Evolutionary conservation across 2,329 filamentous ascomycete species (phyloP), one percentile per base, ranked within the genome.

Genomic region (Xylaria multiplex): DNA sequence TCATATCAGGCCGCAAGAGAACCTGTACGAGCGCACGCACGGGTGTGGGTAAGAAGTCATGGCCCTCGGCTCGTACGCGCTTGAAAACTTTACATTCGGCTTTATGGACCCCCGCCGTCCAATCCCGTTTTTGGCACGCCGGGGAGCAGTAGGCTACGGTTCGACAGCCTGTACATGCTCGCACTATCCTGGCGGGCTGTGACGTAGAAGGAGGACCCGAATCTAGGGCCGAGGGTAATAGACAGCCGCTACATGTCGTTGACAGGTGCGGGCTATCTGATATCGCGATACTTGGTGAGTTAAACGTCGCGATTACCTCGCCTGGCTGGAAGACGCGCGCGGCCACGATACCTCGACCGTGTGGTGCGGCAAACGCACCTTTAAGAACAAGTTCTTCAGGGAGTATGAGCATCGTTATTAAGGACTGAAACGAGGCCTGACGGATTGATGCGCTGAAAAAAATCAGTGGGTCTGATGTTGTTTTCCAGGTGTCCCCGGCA

Each of bases 51-150:
- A 88, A 70, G 71, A 69, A 73, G 46, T 74, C 75, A 66, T 72
- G 73, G 16, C 72, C 76, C 50, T 75, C 73, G 52, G 73, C 74
- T 22, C 82, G 77, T 22, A 83, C 79, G 54, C 78, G 80, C 69
- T 74, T 71, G 66, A 84, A 79, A 37, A 79, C 75, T 32, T 76
- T 76, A 79, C 88, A 90, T 78, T 90, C 88, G 52, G 76, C 77
- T 70, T 81, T 80, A 77, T 90, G 88, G 46, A 81, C 78, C 1
- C 65, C 64, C 1, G 75, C 73, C 7, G 75, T 75, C 87, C 88
- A 90, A 73, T 85, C 82, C 2, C 81, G 77, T 27, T 78, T 78
- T 77, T 90, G 88, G 76, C 88, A 90, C 5, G 73, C 69, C 7
- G 77, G 62, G 57, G 80, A 79, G 78, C 88, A 90, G 79, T 90